These are phyloP conservation scores for Dictyostelium citrinum DNA, from an alignment of 78 protist species.

Conservation along the genomic window DNA sequence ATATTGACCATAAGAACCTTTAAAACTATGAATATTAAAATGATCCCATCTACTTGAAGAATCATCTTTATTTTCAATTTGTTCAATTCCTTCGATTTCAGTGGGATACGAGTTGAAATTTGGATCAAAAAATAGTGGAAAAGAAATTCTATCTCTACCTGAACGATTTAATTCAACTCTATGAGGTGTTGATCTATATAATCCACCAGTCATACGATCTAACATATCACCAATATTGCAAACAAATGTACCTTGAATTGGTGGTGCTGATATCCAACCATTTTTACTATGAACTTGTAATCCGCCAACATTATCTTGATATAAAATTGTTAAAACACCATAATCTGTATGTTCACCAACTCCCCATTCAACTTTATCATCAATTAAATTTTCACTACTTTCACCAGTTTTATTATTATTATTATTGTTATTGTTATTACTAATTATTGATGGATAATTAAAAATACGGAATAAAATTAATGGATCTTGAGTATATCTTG, in stretches of 20 bases:
- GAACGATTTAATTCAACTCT: conserved; percentile 52
- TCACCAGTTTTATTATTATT: background rate
- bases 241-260: conserved; percentile 56
- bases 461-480: conserved; percentile 56
- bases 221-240: conserved; percentile 88
- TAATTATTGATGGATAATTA: conserved; percentile 39
- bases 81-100: conserved; percentile 21
- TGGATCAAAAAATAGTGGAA: conserved; percentile 86
- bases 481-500: conserved; percentile 45
- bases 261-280: conserved; percentile 82
- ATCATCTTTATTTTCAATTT: conserved; percentile 14
- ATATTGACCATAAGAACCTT: conserved; percentile 64
- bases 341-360: conserved; percentile 87
- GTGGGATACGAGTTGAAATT: background rate
- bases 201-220: conserved; percentile 75
- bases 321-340: conserved; percentile 74
- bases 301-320: conserved; percentile 75
- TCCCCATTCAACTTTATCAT: conserved; percentile 38
- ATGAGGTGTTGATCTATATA: conserved; percentile 79
- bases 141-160: conserved; percentile 60
- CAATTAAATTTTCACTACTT: background rate
- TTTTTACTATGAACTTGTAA: conserved; percentile 51
- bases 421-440: background rate
- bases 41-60: conserved; percentile 46
- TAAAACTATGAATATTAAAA: background rate